phyloP scores from a whole-genome alignment of 495 filamentous ascomycete species.

The Penicillium steckii region DNA sequence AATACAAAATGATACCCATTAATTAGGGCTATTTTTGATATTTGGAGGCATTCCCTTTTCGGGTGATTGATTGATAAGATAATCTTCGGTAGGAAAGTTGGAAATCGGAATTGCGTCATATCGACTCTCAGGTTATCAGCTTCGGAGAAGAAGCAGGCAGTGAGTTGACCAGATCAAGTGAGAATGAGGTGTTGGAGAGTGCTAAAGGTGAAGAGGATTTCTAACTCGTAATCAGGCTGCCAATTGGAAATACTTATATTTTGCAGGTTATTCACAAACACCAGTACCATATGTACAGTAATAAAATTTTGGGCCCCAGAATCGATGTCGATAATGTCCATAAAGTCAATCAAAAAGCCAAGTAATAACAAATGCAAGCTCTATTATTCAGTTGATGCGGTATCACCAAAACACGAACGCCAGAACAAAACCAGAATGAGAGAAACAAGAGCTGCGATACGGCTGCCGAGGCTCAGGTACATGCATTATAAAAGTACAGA shows the following conservation, averaged over 20 bases:
- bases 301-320: conserved; percentile 10
- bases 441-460: conserved; percentile 9
- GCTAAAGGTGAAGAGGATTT: background rate
- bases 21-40: no score
- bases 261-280: conserved; percentile 7
- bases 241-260: background rate
- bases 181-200: background rate
- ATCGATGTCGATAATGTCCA: conserved; percentile 13
- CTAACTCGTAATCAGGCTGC: no score
- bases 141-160: no score
- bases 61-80: no score
- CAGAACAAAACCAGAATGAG: conserved; percentile 8
- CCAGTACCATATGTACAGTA: conserved; percentile 11
- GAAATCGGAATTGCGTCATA: no score
- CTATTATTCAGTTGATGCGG: conserved; percentile 32
- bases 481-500: conserved; percentile 31
- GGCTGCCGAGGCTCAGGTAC: conserved; percentile 18
- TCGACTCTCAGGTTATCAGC: no score
- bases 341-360: conserved; percentile 5
- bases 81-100: no score
- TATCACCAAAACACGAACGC: conserved; percentile 27
- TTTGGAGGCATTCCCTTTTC: no score
- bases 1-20: no score
- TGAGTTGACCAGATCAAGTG: no score
- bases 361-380: conserved; percentile 18